Base-by-base conservation (phyloP, 2,329 filamentous ascomycete species). In the Paracoccidioides lutzii region DNA sequence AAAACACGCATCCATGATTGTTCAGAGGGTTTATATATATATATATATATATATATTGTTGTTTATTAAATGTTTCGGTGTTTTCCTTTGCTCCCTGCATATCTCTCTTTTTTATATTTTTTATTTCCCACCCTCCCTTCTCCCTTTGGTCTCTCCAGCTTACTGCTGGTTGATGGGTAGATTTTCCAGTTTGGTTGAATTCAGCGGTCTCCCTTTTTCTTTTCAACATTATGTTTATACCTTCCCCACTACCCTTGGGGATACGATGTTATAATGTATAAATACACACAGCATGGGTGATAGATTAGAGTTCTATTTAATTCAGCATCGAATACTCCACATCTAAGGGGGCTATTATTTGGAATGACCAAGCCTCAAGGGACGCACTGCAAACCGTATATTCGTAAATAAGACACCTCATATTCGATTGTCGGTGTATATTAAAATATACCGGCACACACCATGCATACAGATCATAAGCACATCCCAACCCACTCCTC, bases 401-500 rank as follows among this genome's bases (percentile, higher is more conserved):
- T 38, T 46, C 9, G 12, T 6, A 2, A 33, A 22, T 32, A 9
- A 49, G 4, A 22, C 6, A 30, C 15, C 43, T 45, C 22, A 30
- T 28, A 4, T n/a, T 12, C 30, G 15, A 32, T 14, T 45, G 22
- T 22, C 22, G 22, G 22, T 22, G 22, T 22, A 28, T 45, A 22
- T 37, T 15, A 37, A 22, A 8, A 40, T 15, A 9, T 7, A 5
- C 10, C 48, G 7, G 48, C 15, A 32, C 12, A 30, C 1, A 1
- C 32, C 30, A 32, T 37, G 15, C 32, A 28, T 5, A 37, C 22
- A 37, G 33, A 53, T 73, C 70, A 93, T 63, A 94, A 73, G 65
- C 84, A 82, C 66, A 84, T 79, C 2, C 84, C 88, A 66, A 97
- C 84, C 91, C 91, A 97, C 64, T 81, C 81, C 81, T 90, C 95